Conservation (phyloP, 148 eudicot species). For the Hydrangea macrophylla region DNA sequence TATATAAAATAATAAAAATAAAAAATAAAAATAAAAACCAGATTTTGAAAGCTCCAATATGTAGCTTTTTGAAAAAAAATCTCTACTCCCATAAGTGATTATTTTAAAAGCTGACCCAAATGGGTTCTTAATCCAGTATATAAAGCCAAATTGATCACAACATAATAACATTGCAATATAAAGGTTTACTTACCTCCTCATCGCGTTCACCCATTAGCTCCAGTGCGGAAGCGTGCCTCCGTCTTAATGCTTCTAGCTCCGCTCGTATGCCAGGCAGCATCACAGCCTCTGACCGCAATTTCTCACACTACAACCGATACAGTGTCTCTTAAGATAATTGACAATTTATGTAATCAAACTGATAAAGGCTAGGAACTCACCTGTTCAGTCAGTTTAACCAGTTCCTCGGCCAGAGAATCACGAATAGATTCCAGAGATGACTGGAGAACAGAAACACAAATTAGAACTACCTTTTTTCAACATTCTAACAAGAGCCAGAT, state of each 20-base stretch:
- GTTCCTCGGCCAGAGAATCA: constrained; percentile 95
- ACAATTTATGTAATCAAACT: constrained; percentile 2
- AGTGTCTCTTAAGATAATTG: constrained; percentile 4
- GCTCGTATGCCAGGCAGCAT: constrained; percentile 80
- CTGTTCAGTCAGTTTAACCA: constrained; percentile 93
- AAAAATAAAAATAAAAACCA: too few species aligned
- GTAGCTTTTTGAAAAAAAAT: too few species aligned
- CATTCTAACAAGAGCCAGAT: too few species aligned
- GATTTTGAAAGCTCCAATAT: too few species aligned
- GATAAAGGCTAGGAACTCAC: constrained; percentile 30
- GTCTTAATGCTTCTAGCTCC: constrained; percentile 82
- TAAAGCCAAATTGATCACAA: background rate
- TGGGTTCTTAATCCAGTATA: background rate
- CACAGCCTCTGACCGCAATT: constrained; percentile 71
- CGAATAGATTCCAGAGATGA: constrained; percentile 93
- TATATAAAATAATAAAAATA: too few species aligned
- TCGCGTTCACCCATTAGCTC: constrained; percentile 99
- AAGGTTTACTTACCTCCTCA: constrained; percentile 68
- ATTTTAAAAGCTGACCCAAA: background rate
- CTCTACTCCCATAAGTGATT: too few species aligned
- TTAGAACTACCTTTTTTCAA: constrained; percentile 5
- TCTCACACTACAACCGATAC: constrained; percentile 68
- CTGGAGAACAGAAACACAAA: constrained; percentile 34
- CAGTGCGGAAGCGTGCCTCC: constrained; percentile 90
- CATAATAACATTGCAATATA: background rate